phyloP scores from a whole-genome alignment of 768 basidiomycete species.

The Plicaturopsis crispa region DNA sequence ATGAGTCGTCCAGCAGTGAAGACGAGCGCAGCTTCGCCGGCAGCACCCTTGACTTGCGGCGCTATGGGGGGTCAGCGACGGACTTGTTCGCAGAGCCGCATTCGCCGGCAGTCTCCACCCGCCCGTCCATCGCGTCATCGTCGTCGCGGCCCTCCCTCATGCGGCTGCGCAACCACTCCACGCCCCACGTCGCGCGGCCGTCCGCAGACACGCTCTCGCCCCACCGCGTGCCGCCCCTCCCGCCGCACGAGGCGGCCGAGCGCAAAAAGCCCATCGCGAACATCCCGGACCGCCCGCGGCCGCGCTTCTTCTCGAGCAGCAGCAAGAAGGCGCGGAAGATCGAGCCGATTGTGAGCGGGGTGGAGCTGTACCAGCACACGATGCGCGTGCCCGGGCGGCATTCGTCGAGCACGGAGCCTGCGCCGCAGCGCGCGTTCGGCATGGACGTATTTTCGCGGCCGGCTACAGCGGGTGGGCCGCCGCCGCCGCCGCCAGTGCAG shows the following conservation, averaged over 20 bases:
- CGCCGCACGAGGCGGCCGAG: slow-evolving; percentile 22
- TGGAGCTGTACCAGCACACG: slow-evolving; percentile 6
- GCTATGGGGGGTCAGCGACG: slow-evolving; percentile 9
- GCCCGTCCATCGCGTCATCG: slow-evolving; percentile 5
- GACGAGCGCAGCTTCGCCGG: slow-evolving; percentile 30
- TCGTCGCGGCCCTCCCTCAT: slow-evolving; percentile 38
- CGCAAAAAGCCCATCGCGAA: slow-evolving; percentile 48
- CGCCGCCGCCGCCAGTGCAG: not conserved
- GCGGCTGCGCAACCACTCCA: slow-evolving; percentile 63
- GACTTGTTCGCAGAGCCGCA: slow-evolving; percentile 24
- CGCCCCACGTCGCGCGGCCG: slow-evolving; percentile 49
- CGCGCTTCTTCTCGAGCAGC: slow-evolving; percentile 41
- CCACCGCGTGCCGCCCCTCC: no score
- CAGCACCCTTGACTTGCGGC: slow-evolving; percentile 19
- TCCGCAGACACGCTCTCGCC: slow-evolving; percentile 27
- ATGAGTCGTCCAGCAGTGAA: slow-evolving; percentile 47
- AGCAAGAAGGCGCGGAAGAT: slow-evolving; percentile 29
- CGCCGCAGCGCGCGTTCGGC: not conserved
- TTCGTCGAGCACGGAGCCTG: not conserved
- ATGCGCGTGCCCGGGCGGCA: slow-evolving; percentile 8
- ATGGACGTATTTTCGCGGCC: slow-evolving; percentile 4
- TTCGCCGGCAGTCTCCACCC: slow-evolving; percentile 28
- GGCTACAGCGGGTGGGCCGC: slow-evolving; percentile 10
- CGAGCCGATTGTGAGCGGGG: slow-evolving; percentile 27
- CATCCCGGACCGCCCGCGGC: slow-evolving; percentile 25